phyloP scores from a whole-genome alignment of 768 basidiomycete genomes.

The Phaeolepiota aurea region DNA sequence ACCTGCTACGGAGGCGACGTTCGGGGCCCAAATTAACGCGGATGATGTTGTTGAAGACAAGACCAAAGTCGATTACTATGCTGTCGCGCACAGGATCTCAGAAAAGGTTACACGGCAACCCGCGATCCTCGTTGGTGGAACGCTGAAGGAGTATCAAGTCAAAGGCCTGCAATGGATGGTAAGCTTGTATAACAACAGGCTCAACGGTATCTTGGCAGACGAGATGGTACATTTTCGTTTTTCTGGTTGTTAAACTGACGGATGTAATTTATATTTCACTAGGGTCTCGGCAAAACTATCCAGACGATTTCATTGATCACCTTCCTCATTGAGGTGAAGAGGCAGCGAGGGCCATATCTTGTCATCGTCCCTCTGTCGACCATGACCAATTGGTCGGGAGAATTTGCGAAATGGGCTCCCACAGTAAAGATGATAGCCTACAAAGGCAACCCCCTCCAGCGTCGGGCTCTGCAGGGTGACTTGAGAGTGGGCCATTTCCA shows the following conservation, averaged over 20 bases:
- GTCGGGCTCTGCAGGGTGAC: constrained; percentile 70
- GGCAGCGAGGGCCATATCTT: constrained; percentile 88
- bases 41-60: constrained; percentile 54
- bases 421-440: constrained; percentile 72
- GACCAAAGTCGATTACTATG: constrained; percentile 90
- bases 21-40: constrained; percentile 69
- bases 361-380: constrained; percentile 95
- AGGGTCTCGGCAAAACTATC: constrained; percentile 95
- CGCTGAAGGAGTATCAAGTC: constrained; percentile 89
- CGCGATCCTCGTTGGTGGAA: constrained; percentile 71
- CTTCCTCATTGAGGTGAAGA: constrained; percentile 88
- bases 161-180: constrained; percentile 99
- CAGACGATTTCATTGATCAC: constrained; percentile 93
- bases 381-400: constrained; percentile 95
- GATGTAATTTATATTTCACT: constrained; percentile 1
- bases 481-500: constrained; percentile 81
- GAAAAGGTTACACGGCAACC: constrained; percentile 80
- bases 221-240: constrained; percentile 64
- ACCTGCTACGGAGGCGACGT: constrained; percentile 79
- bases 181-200: constrained; percentile 90
- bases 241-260: constrained; percentile 7
- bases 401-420: constrained; percentile 97
- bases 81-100: constrained; percentile 86
- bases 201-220: constrained; percentile 92
- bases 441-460: constrained; percentile 85